Percentiles rank a stretch among this genome's conserved stretches.
These are phyloP conservation scores for Neopestalotiopsis sp. DNA, from an alignment of 2,329 filamentous ascomycete species.

Conservation along the genomic window DNA sequence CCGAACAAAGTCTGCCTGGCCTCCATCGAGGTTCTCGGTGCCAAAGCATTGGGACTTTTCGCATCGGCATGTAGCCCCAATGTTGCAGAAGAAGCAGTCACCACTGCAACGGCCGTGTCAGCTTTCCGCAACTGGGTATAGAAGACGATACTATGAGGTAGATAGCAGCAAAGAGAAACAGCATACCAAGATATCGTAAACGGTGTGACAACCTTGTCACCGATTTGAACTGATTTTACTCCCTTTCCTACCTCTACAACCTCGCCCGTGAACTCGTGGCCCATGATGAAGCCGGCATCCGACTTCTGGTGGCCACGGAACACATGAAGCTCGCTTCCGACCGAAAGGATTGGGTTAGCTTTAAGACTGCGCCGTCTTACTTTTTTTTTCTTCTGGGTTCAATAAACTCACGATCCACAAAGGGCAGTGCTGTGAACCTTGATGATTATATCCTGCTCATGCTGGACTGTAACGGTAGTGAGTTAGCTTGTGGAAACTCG, in stretches of 20 bases:
- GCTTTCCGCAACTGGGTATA: background rate
- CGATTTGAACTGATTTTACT: conserved; percentile 72
- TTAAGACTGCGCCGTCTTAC: background rate
- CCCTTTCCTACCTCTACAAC: conserved; percentile 71
- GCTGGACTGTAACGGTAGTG: conserved; percentile 56
- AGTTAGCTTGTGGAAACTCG: conserved; percentile 19
- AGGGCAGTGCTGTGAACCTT: conserved; percentile 84
- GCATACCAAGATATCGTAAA: conserved; percentile 80
- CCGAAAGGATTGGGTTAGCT: conserved; percentile 12
- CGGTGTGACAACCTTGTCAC: conserved; percentile 81
- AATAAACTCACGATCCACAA: conserved; percentile 76
- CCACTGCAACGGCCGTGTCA: conserved; percentile 48
- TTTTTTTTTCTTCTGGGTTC: background rate
- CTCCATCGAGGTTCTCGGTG: conserved; percentile 71
- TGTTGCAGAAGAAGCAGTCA: conserved; percentile 84
- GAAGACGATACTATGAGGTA: background rate
- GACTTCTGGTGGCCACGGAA: conserved; percentile 82
- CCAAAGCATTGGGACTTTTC: conserved; percentile 75
- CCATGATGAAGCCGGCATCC: conserved; percentile 69
- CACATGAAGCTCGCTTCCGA: conserved; percentile 77
- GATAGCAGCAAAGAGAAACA: conserved; percentile 29
- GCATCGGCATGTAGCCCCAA: conserved; percentile 79
- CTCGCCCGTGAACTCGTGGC: conserved; percentile 86
- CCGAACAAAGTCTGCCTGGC: conserved; percentile 82
- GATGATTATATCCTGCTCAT: conserved; percentile 78